phyloP scores from a whole-genome alignment of 2,329 filamentous ascomycete genomes.

The Aspergillus floridensis region DNA sequence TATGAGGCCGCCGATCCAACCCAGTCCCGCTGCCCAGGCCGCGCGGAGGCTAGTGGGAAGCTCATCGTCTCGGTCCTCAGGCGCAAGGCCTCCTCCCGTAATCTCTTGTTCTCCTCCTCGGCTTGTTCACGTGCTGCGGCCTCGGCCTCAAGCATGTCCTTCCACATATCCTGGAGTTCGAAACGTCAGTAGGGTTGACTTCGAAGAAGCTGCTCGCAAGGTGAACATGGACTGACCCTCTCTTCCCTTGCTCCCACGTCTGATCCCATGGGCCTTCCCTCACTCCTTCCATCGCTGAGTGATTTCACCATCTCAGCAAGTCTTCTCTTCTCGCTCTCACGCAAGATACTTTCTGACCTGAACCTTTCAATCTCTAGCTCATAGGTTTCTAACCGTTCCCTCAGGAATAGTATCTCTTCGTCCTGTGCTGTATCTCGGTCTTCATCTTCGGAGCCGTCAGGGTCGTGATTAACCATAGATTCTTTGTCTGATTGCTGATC shows the following conservation, averaged over 20 bases:
- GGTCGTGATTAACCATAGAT: conserved; percentile 44
- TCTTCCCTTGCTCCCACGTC: conserved; percentile 50
- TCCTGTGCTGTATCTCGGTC: conserved; percentile 60
- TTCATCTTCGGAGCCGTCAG: conserved; percentile 44
- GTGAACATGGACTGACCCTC: conserved; percentile 38
- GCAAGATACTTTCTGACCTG: conserved; percentile 70
- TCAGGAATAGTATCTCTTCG: conserved; percentile 79
- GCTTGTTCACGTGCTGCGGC: conserved; percentile 83
- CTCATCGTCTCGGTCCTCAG: conserved; percentile 50
- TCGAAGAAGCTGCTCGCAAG: background rate
- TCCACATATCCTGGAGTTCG: conserved; percentile 74
- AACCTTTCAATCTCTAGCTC: conserved; percentile 80
- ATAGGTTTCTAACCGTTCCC: conserved; percentile 82
- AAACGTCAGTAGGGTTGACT: background rate
- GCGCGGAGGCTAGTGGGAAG: conserved; percentile 27
- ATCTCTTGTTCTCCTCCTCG: conserved; percentile 79
- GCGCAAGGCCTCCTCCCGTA: conserved; percentile 80
- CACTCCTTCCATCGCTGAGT: conserved; percentile 57
- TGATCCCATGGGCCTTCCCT: conserved; percentile 49
- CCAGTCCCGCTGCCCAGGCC: conserved; percentile 33
- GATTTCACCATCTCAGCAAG: conserved; percentile 77
- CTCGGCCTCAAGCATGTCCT: conserved; percentile 90
- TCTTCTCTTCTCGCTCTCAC: conserved; percentile 81
- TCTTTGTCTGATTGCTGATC: conserved; percentile 51
- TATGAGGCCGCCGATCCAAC: conserved; percentile 41